phyloP scores from a whole-genome alignment of 2,329 filamentous ascomycete species.

The Graphium sp. region DNA sequence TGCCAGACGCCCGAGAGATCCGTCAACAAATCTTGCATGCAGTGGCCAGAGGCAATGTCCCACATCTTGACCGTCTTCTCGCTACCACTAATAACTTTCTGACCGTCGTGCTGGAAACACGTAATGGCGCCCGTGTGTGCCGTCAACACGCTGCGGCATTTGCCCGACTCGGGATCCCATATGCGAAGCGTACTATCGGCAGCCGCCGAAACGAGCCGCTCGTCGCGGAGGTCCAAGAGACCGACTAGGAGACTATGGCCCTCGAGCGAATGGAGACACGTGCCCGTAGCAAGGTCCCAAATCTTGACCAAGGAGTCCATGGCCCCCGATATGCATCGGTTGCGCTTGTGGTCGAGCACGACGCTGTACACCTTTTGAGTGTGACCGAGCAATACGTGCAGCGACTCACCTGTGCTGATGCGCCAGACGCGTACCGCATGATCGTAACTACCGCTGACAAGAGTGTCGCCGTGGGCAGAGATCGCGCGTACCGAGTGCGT shows the following conservation, averaged over 20 bases:
- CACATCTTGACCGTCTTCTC: slow-evolving; percentile 97
- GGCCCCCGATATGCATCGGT: slow-evolving; percentile 90
- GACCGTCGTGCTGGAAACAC: slow-evolving; percentile 93
- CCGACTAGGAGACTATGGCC: slow-evolving; percentile 88
- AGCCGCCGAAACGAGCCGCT: slow-evolving; percentile 83
- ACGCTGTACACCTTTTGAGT: slow-evolving; percentile 93
- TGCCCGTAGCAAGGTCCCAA: slow-evolving; percentile 80
- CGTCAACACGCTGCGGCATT: slow-evolving; percentile 76
- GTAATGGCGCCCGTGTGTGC: slow-evolving; percentile 96
- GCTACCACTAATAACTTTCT: slow-evolving; percentile 92
- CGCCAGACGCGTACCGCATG: slow-evolving; percentile 92
- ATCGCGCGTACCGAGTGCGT: slow-evolving; percentile 91
- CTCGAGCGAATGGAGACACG: slow-evolving; percentile 76
- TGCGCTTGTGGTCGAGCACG: slow-evolving; percentile 78
- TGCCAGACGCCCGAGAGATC: slow-evolving; percentile 98
- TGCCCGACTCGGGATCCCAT: slow-evolving; percentile 88
- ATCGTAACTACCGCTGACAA: slow-evolving; percentile 97
- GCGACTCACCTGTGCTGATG: slow-evolving; percentile 81
- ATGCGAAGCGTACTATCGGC: slow-evolving; percentile 91
- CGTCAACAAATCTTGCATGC: slow-evolving; percentile 79
- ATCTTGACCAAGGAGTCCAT: slow-evolving; percentile 99
- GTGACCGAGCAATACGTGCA: slow-evolving; percentile 76
- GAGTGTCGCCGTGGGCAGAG: slow-evolving; percentile 80
- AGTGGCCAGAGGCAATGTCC: slow-evolving; percentile 86
- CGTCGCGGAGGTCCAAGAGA: slow-evolving; percentile 73